Evolutionary conservation across 805 yeast genomes (phyloP), one percentile per base, ranked within the genome.

Genomic region (Komagataella pastoris): DNA sequence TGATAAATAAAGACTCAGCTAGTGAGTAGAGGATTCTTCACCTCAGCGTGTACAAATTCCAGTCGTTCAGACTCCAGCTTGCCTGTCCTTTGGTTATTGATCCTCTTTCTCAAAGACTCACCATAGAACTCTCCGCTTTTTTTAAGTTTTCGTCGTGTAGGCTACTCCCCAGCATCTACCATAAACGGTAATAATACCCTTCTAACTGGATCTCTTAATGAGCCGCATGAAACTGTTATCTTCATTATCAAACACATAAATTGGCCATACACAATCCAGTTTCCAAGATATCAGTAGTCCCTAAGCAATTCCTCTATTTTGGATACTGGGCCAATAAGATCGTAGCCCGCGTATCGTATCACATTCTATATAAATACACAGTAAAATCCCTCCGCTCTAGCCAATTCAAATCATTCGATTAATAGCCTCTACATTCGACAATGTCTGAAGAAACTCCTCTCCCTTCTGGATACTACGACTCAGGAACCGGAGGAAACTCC

Each of bases 401-500:
- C 40, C 14, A 10, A 30, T 2, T 30, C 40, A 30, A 30, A 30
- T 30, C 40, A 30, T 30, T 19, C 44, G 7, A 17, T 44, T 7
- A 50, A 54, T 44, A 17, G 5, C n/a, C 17, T 19, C n/a, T n/a
- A 12, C 18, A 12, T 18, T 44, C 12, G 10, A 44, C 46, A 46
- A 56, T 56, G 59, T 55, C 52, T 54, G 46, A 53, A 56, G 51
- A 30, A 30, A 44, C 47, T 19, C 23, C 57, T 54, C 36, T 58
- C 46, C 62, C 61, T 40, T 57, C 65, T 12, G 76, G 75, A 17
- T 69, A 76, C 53, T 79, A 85, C 23, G 81, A 74, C 47, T 71
- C 69, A 17, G 84, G 85, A 47, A 80, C 88, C 53, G 96, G 96
- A 56, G 96, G 96, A 60, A 80, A 88, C 69, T 79, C 88, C 43